A percentile compares a stretch with the other conserved stretches of the same genome.
Conservation (phyloP, 225 moss, liverwort and hornwort genomes). For the Bryum argenteum region DNA sequence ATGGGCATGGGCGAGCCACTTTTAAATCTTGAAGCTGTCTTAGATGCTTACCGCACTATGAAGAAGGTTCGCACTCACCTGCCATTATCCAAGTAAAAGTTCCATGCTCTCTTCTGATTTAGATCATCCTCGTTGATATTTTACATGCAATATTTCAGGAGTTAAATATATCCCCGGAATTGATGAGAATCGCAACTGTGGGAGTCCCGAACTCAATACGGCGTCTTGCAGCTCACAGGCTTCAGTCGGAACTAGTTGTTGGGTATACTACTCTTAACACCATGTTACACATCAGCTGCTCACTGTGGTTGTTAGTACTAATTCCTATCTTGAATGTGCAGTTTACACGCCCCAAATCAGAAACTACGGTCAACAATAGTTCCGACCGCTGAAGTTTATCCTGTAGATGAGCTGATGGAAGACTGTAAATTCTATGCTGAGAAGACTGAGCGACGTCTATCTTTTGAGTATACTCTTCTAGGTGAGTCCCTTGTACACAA, state of each 20-base stretch:
- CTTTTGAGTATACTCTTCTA: slow-evolving; percentile 80
- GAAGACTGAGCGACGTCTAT: slow-evolving; percentile 69
- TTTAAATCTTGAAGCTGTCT: slow-evolving; percentile 67
- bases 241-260: slow-evolving; percentile 68
- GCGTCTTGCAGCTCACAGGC: slow-evolving; percentile 72
- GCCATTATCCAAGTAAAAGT: not conserved
- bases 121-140: not conserved
- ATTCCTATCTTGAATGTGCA: slow-evolving; percentile 8
- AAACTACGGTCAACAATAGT: slow-evolving; percentile 68
- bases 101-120: not conserved
- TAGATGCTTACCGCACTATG: slow-evolving; percentile 57
- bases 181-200: slow-evolving; percentile 86
- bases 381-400: slow-evolving; percentile 79
- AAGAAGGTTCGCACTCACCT: slow-evolving; percentile 49
- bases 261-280: slow-evolving; percentile 39
- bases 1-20: slow-evolving; percentile 97
- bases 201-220: slow-evolving; percentile 78
- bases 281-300: not conserved
- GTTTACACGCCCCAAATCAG: slow-evolving; percentile 62
- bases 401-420: slow-evolving; percentile 66
- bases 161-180: slow-evolving; percentile 62
- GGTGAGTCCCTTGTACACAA: slow-evolving; percentile 40
- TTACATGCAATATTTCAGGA: slow-evolving; percentile 44
- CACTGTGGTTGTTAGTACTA: not conserved
- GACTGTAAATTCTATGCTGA: slow-evolving; percentile 69